Conservation (phyloP, 495 filamentous ascomycete genomes). For the Jackrogersella multiformis region DNA sequence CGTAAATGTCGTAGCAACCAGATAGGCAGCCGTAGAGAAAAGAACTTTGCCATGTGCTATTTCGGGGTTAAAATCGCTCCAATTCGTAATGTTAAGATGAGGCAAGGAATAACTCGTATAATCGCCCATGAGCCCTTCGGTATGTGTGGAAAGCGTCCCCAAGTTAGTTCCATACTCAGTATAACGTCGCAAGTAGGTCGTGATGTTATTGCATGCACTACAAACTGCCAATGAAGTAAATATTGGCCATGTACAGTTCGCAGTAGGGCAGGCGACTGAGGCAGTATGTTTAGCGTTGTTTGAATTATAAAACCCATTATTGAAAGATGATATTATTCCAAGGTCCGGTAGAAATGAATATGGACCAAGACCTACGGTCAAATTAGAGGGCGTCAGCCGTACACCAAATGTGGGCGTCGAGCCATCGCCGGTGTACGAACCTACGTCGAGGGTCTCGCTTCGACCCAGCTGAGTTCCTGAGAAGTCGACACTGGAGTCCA, state of each 20-base stretch:
- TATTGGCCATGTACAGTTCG: conserved; percentile 33
- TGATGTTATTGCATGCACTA: conserved; percentile 28
- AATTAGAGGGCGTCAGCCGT: not conserved
- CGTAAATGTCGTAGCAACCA: conserved; percentile 12
- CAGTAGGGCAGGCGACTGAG: conserved; percentile 24
- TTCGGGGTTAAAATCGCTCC: not conserved
- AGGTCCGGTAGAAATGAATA: conserved; percentile 10
- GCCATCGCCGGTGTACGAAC: conserved; percentile 6
- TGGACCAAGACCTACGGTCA: not conserved
- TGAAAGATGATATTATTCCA: conserved; percentile 26
- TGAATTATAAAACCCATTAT: conserved; percentile 31
- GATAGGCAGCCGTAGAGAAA: not conserved
- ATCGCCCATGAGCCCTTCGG: not conserved
- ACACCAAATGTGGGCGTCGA: not conserved
- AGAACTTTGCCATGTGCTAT: not conserved
- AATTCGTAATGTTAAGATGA: conserved; percentile 14
- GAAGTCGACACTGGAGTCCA: not conserved
- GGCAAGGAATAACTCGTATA: conserved; percentile 20
- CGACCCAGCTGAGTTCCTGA: conserved; percentile 9
- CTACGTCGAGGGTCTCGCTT: conserved; percentile 20
- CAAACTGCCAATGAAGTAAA: conserved; percentile 31
- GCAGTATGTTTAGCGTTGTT: not conserved
- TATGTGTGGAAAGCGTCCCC: not conserved
- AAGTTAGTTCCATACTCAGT: not conserved
- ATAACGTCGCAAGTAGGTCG: not conserved